Evolutionary conservation across 306 rosid genomes (phyloP), one percentile per base, ranked within the genome.

Genomic region (Trifolium dubium): DNA sequence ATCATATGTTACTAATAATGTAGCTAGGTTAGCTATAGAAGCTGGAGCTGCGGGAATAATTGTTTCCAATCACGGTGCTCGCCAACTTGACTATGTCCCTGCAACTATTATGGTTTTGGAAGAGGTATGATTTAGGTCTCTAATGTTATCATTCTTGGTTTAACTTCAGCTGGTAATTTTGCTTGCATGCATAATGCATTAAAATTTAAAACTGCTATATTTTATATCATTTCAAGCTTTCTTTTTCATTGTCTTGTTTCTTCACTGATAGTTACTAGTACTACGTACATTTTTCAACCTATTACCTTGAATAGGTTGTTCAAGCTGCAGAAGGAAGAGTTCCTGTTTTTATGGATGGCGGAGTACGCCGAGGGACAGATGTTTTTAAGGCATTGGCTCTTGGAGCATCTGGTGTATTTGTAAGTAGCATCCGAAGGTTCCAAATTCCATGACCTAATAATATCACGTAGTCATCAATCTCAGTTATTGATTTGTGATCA

Each of bases 391-490:
- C 58, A 15, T 13, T 51, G 28, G 58, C 58, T 15, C 58, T 51
- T n/a, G 58, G 58, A n/a, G 58, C 58, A 51, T 15, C 58, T 15
- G 58, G 58, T 51, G 58, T 51, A 61, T 94, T 94, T 71, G 99
- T 94, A 75, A 89, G 98, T 69, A 89, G 98, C 65, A 59, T 92
- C 67, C 10, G 18, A 10, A 51, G 10, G 29, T 0, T 17, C 19
- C 10, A 2, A 53, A 53, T 53, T 18, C 10, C 5, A 6, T 17
- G 30, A 12, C 3, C 0, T 17, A 53, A 8, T 53, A 53, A 3
- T 8, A 8, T 11, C 12, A 17, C 11, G 0, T 2, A 11, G 5
- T 10, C 10, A 10, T 3, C 47, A 41, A 41, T 41, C 12, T 9
- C 46, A 2, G 1, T 3, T 10, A 10, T 43, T 43, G 49, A 43